Evolutionary conservation across 148 eudicot genomes (phyloP), one percentile per base, ranked within the genome.

Genomic region (Fagopyrum esculentum): DNA sequence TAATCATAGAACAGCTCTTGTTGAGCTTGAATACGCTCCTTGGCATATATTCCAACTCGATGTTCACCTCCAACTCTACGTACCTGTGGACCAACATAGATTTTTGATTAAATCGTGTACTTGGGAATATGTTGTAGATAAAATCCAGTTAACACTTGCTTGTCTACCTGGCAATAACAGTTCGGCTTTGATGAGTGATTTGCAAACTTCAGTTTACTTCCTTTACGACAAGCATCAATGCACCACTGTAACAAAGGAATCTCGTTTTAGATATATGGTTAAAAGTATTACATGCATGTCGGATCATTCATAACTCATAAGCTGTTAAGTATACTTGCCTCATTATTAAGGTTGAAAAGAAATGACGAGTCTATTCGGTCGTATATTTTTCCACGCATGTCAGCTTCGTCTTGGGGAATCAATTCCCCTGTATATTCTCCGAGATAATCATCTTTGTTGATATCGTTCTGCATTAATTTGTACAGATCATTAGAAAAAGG

Each of bases 381-480:
- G 75, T 95, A 95, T 51, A 92, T 90, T 79, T 90, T 95, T 64
- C 99, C 99, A 60, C 99, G 99, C 86, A 86, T 92, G 86, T 95
- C 99, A 77, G 99, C 99, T 88, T 95, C 99, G 49, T 90, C 89
- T 59, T 95, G 99, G 30, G 99, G 90, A 83, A 95, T 92, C 74
- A 95, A 72, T 81, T 95, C 99, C 51, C 99, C 99, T 19, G 99
- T 95, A 79, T 95, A 95, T 83, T 95, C 99, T 45, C 99, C 99
- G 79, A 95, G 96, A 84, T 95, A 95, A 77, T 95, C 99, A 61
- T 92, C 90, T 75, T 95, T 95, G 75, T 77, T 82, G 75, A 95
- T 97, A 72, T 84, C 80, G 80, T 91, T 91, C 98, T 93, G 91
- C 17, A 78, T 63, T 83, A 85, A 69, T 92, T 89, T 63, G 97